These are phyloP conservation scores for Saccharomyces jurei DNA, from an alignment of 805 yeast species.

Conservation along the genomic window DNA sequence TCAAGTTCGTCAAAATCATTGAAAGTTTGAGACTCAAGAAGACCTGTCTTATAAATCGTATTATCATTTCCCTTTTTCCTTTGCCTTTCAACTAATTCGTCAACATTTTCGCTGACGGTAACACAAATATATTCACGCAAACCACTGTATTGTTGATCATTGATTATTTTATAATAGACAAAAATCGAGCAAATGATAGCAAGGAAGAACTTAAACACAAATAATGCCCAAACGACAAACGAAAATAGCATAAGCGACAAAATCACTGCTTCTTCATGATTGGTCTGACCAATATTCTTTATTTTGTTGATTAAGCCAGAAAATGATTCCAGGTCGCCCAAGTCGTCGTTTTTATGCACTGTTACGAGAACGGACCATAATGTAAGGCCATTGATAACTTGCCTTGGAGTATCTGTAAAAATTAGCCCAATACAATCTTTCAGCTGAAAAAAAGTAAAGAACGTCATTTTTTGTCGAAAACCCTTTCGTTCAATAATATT, in stretches of 20 bases:
- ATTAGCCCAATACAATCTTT: constrained; percentile 55
- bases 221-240: constrained; percentile 63
- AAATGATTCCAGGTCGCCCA: constrained; percentile 25
- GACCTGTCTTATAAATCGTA: constrained; percentile 1
- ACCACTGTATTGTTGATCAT: constrained; percentile 33
- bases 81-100: constrained; percentile 30
- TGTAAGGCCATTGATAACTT: constrained; percentile 73
- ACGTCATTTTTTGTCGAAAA: constrained; percentile 58
- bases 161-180: constrained; percentile 39
- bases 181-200: constrained; percentile 49
- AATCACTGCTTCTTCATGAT: constrained; percentile 60
- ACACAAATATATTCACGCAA: constrained; percentile 56
- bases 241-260: constrained; percentile 71
- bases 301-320: constrained; percentile 38
- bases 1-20: background rate
- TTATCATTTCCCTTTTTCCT: constrained; percentile 2
- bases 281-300: constrained; percentile 48
- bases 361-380: constrained; percentile 42
- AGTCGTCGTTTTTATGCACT: constrained; percentile 22
- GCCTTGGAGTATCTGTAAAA: constrained; percentile 82
- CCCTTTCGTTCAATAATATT: constrained; percentile 59
- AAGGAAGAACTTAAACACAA: constrained; percentile 46
- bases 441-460: constrained; percentile 56
- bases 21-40: background rate
- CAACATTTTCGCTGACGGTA: constrained; percentile 50